phyloP scores from a whole-genome alignment of 805 yeast genomes.

The Tetrapisispora arboricola region DNA sequence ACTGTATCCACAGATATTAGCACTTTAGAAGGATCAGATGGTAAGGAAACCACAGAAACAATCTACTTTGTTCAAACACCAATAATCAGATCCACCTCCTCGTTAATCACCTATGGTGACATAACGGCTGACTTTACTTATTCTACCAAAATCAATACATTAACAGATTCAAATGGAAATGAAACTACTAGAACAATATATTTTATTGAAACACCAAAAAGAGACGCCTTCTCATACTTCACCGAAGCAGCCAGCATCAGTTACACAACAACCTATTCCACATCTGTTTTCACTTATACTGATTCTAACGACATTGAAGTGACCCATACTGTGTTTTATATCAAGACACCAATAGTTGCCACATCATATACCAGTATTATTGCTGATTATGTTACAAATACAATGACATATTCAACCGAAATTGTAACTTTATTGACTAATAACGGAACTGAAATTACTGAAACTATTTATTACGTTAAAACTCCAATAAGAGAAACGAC shows the following conservation, averaged over 20 bases:
- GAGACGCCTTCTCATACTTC: no score
- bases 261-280: no score
- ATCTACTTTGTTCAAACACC: neutral
- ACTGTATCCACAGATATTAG: neutral
- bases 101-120: no score
- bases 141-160: no score
- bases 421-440: neutral
- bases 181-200: no score
- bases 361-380: neutral
- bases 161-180: no score
- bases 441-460: neutral
- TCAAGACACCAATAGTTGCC: neutral
- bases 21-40: neutral
- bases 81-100: neutral
- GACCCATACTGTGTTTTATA: no score
- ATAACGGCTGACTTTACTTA: no score
- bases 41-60: neutral
- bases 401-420: neutral
- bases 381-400: neutral
- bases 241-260: no score
- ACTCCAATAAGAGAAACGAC: neutral
- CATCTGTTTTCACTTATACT: no score
- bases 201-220: no score
- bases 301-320: no score
- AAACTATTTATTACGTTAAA: neutral